These are phyloP conservation scores for Priceomyces haplophilus DNA, from an alignment of 805 yeast genomes.

Conservation along the genomic window DNA sequence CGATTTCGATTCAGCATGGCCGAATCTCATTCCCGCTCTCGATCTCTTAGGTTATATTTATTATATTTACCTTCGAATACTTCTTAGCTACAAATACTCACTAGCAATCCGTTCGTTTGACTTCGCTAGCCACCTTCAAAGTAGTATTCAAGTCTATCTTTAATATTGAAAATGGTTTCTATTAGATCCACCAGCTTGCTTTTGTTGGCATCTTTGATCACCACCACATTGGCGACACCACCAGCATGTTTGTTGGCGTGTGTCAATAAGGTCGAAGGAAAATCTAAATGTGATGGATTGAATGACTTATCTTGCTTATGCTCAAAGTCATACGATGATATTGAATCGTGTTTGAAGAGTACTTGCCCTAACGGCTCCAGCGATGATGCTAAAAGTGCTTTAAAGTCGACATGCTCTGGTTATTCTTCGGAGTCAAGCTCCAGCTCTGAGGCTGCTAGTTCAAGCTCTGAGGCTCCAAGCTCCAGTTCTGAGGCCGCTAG, in stretches of 20 bases:
- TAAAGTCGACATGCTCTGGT: constrained; percentile 51
- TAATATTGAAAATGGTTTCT: constrained; percentile 8
- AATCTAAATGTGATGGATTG: constrained; percentile 55
- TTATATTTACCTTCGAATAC: background rate
- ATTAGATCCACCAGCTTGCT: constrained; percentile 24
- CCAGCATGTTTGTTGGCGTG: constrained; percentile 93
- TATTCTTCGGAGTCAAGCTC: constrained; percentile 33
- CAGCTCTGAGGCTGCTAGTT: constrained; percentile 4
- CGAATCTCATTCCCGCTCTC: background rate
- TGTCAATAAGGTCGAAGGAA: constrained; percentile 66
- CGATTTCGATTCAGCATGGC: background rate
- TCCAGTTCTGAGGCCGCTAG: constrained; percentile 13
- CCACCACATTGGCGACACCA: constrained; percentile 63
- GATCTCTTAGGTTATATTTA: background rate
- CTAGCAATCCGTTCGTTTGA: constrained; percentile 1
- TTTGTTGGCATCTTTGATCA: constrained; percentile 39
- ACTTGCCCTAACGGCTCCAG: constrained; percentile 67
- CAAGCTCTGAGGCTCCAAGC: constrained; percentile 14
- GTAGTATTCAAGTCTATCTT: constrained; percentile 7
- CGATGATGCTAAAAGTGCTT: constrained; percentile 57
- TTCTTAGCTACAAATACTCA: background rate
- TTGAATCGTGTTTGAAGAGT: constrained; percentile 60
- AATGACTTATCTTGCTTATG: constrained; percentile 71
- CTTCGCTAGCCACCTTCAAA: background rate
- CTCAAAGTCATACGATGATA: constrained; percentile 47